A percentile compares a stretch with the other conserved stretches of the same genome.
Evolutionary conservation across 768 basidiomycete species (phyloP).

Genomic region (Leccinum variicolor): DNA sequence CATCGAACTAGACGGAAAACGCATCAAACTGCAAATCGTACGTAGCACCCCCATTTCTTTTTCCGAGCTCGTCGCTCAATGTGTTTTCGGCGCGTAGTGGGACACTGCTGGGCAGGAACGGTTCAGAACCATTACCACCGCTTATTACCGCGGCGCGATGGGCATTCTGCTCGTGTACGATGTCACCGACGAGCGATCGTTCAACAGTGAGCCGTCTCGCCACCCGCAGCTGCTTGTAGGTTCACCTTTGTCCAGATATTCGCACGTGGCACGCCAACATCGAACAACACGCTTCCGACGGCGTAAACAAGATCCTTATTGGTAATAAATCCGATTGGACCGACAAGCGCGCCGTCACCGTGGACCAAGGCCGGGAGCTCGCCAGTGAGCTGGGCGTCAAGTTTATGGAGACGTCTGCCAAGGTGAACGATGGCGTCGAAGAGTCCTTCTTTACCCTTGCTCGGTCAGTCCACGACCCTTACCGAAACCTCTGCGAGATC

Average conservation of each 20-base stretch:
- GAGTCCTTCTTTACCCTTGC: constrained; percentile 98
- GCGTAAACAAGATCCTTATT: constrained; percentile 98
- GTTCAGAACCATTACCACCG: constrained; percentile 97
- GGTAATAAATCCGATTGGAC: constrained; percentile 99
- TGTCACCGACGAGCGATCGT: constrained; percentile 91
- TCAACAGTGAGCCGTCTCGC: constrained; percentile 72
- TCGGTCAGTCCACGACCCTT: constrained; percentile 53
- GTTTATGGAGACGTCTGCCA: constrained; percentile 98
- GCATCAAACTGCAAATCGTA: constrained; percentile 98
- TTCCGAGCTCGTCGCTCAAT: background rate
- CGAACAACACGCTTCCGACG: constrained; percentile 97
- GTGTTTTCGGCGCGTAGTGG: constrained; percentile 57
- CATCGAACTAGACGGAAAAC: constrained; percentile 96
- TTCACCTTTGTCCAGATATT: constrained; percentile 61
- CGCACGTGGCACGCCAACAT: constrained; percentile 98
- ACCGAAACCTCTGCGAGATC: background rate
- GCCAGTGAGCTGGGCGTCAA: constrained; percentile 92
- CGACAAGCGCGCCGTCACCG: constrained; percentile 89
- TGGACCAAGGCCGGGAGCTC: constrained; percentile 88
- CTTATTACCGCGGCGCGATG: constrained; percentile 99
- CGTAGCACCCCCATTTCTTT: constrained; percentile 29
- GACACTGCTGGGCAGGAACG: constrained; percentile 99
- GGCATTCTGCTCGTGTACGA: constrained; percentile 99
- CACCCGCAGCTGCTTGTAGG: constrained; percentile 13
- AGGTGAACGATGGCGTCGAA: constrained; percentile 96